A percentile compares a stretch with the other conserved stretches of the same genome.
Conservation (phyloP, 495 filamentous ascomycete species). For the Pseudevernia furfuracea region DNA sequence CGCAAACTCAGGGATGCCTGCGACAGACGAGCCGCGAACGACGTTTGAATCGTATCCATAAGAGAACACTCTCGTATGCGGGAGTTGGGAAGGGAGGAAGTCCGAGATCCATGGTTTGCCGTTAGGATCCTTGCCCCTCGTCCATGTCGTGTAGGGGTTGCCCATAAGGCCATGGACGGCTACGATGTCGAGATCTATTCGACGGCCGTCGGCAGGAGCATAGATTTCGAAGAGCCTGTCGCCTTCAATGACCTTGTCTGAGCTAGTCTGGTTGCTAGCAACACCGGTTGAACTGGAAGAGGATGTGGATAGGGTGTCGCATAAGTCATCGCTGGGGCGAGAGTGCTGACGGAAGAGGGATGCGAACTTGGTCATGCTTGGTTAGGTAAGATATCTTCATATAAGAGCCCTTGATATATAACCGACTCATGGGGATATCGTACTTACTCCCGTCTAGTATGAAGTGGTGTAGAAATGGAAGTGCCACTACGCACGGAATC, state of each 20-base stretch:
- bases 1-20: constrained; percentile 14
- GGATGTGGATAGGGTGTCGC: neutral
- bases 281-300: constrained; percentile 1
- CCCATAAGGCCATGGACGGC: constrained; percentile 15
- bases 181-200: constrained; percentile 4
- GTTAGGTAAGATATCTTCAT: neutral
- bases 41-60: constrained; percentile 29
- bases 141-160: constrained; percentile 9
- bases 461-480: too few species aligned
- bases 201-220: neutral
- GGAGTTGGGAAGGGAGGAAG: constrained; percentile 25
- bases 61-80: constrained; percentile 23
- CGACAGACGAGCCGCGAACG: constrained; percentile 12
- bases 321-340: constrained; percentile 8
- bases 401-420: too few species aligned
- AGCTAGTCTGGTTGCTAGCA: constrained; percentile 2
- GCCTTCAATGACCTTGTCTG: constrained; percentile 5
- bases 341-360: constrained; percentile 12
- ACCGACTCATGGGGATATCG: too few species aligned
- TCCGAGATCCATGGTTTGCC: constrained; percentile 34
- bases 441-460: too few species aligned
- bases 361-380: constrained; percentile 12
- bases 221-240: constrained; percentile 6
- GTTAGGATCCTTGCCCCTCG: constrained; percentile 18
- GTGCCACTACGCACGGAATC: too few species aligned